Evolutionary conservation across 2,329 filamentous ascomycete species (phyloP).

Genomic region (Ceratocystis alfenasii): DNA sequence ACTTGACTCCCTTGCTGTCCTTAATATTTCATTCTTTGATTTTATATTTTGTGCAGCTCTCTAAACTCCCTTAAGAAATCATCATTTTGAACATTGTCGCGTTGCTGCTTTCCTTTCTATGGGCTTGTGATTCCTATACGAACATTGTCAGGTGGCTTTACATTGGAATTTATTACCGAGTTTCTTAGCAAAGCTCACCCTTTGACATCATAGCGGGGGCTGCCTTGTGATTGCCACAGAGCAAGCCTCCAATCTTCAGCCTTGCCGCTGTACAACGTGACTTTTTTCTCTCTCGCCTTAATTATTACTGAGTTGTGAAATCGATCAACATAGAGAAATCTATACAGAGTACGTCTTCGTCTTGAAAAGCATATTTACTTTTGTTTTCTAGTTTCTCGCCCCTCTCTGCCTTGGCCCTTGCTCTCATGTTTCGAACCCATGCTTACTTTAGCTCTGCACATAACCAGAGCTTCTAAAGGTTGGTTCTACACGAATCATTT

Average conservation of each 20-base stretch:
- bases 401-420: neutral
- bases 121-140: neutral
- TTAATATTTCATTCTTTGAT: neutral
- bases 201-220: constrained; percentile 22
- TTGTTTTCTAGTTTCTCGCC: neutral
- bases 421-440: neutral
- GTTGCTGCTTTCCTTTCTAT: neutral
- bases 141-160: neutral
- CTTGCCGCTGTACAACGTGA: constrained; percentile 8
- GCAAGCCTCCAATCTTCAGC: neutral
- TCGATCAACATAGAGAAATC: neutral
- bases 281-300: neutral
- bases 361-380: neutral
- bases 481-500: neutral
- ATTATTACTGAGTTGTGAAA: neutral
- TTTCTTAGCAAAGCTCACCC: neutral
- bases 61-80: neutral
- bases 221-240: constrained; percentile 12
- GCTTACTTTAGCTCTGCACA: neutral
- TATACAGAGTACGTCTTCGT: neutral
- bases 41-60: neutral
- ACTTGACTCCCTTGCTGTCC: neutral
- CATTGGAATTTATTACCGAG: neutral
- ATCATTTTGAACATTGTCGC: neutral
- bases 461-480: neutral